These are phyloP conservation scores for Marchantia polymorpha DNA, from an alignment of 225 moss, liverwort and hornwort genomes.

Conservation along the genomic window DNA sequence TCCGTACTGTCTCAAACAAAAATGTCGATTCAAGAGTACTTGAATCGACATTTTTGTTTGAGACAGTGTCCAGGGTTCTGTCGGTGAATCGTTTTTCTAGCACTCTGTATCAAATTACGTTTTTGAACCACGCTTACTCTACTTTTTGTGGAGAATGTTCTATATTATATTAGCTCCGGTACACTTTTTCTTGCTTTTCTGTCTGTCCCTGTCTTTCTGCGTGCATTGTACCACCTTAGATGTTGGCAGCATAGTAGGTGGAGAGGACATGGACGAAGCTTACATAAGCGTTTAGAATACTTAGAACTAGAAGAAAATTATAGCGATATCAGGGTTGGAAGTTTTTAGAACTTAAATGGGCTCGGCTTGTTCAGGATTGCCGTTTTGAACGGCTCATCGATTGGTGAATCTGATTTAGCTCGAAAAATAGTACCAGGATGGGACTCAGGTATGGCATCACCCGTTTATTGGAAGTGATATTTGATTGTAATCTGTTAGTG, in stretches of 20 bases:
- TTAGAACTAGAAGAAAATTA: not conserved
- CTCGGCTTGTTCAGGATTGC: constrained; percentile 21
- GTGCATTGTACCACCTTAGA: too few species aligned
- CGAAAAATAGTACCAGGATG: constrained; percentile 74
- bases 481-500: too few species aligned
- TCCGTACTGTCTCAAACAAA: too few species aligned
- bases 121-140: too few species aligned
- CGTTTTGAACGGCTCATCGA: constrained; percentile 35
- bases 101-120: too few species aligned
- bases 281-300: not conserved
- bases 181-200: too few species aligned
- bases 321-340: not conserved
- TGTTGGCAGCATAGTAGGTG: not conserved
- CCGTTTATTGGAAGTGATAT: not conserved
- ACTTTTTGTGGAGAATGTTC: too few species aligned
- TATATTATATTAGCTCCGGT: too few species aligned
- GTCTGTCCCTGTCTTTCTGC: too few species aligned
- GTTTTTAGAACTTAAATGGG: too few species aligned
- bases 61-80: not conserved
- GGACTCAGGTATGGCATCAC: constrained; percentile 57
- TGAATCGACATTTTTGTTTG: not conserved
- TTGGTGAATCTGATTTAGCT: constrained; percentile 84
- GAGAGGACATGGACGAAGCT: not conserved
- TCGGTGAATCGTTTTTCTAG: too few species aligned
- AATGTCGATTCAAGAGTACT: too few species aligned